Percentiles rank a stretch among this genome's conserved stretches.
Evolutionary conservation across 441 rosid species (phyloP).

Genomic region (Corymbia citriodora): DNA sequence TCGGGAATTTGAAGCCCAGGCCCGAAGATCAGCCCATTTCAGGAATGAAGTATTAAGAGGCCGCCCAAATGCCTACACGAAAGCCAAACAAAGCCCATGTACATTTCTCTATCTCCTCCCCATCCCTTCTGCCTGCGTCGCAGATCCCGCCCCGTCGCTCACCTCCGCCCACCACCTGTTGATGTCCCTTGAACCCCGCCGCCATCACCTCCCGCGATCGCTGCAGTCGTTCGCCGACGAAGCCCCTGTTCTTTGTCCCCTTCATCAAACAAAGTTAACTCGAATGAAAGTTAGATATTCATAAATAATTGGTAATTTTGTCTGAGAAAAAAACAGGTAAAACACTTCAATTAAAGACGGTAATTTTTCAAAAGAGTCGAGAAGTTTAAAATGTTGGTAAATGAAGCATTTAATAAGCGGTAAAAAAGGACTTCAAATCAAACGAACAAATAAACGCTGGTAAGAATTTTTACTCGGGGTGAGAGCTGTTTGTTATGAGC

Average conservation of each 20-base stretch:
- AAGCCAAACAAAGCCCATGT: not conserved
- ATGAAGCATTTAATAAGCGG: not conserved
- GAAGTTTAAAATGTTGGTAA: no score
- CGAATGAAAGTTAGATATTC: no score
- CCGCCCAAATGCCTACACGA: not conserved
- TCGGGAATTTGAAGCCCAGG: not conserved
- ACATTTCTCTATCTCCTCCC: not conserved
- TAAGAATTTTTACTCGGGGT: not conserved
- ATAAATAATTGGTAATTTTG: not conserved
- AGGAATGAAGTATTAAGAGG: not conserved
- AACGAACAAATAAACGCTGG: no score
- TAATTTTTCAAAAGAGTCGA: not conserved
- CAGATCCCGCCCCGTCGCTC: not conserved
- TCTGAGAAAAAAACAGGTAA: not conserved
- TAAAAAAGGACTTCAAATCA: not conserved
- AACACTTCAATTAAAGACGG: not conserved
- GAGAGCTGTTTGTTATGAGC: constrained; percentile 20
- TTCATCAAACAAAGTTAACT: not conserved
- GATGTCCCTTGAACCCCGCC: not conserved
- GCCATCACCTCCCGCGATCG: not conserved
- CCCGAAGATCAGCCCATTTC: not conserved
- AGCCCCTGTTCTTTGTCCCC: not conserved
- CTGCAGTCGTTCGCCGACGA: not conserved
- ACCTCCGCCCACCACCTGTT: not conserved
- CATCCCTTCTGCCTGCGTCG: not conserved